Conservation (phyloP, 257 asterid species). For the Agastache rugosa region DNA sequence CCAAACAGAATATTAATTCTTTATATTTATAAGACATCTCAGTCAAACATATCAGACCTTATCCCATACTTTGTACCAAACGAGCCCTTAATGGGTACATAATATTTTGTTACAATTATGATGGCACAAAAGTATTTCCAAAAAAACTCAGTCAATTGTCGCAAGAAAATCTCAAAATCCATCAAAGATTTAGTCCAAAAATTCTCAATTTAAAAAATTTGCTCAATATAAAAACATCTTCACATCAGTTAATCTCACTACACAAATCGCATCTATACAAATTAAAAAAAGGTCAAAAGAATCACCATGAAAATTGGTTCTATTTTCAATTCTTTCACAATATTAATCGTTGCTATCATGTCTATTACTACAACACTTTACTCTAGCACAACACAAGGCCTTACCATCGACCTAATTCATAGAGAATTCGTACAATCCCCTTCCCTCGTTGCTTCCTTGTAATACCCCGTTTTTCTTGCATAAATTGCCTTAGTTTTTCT, state of each 20-base stretch:
- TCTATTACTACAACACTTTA: constrained; percentile 8
- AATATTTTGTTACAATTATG: neutral
- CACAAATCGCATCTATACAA: too few species aligned
- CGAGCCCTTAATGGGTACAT: neutral
- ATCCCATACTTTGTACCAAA: too few species aligned
- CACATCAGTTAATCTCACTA: too few species aligned
- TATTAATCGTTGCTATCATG: constrained; percentile 6
- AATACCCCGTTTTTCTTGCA: too few species aligned
- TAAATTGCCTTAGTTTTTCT: too few species aligned
- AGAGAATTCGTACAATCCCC: constrained; percentile 59
- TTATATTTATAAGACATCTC: too few species aligned
- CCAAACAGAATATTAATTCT: too few species aligned
- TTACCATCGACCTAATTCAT: constrained; percentile 59
- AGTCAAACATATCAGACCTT: too few species aligned
- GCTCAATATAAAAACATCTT: neutral
- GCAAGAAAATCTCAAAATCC: neutral
- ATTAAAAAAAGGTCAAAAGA: neutral
- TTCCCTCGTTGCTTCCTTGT: constrained; percentile 42
- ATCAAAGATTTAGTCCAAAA: neutral
- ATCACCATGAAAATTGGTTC: constrained; percentile 15
- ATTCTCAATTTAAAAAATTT: neutral
- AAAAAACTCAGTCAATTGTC: neutral
- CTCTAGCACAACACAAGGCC: constrained; percentile 45
- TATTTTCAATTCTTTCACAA: neutral
- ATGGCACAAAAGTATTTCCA: neutral